These are phyloP conservation scores for Aureobasidium sp. DNA, from an alignment of 2,329 filamentous ascomycete species.

Conservation along the genomic window DNA sequence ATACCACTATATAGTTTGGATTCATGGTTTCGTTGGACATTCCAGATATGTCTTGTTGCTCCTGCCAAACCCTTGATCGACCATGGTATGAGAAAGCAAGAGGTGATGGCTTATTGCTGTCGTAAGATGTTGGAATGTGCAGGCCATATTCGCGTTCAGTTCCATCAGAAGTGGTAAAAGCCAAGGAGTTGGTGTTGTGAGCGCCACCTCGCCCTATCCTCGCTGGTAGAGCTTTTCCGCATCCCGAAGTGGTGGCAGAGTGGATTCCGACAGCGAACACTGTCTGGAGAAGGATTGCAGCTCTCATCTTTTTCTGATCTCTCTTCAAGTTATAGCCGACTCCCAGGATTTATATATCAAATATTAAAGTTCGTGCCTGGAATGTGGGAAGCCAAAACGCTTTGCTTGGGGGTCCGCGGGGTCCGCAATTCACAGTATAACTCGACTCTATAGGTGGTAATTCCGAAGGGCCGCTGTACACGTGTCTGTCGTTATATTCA, in stretches of 20 bases:
- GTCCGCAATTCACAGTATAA: not conserved
- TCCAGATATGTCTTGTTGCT: constrained; percentile 38
- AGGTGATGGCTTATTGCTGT: constrained; percentile 31
- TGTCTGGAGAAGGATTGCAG: not conserved
- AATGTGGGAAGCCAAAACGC: not conserved
- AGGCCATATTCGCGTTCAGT: constrained; percentile 31
- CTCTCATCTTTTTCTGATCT: not conserved
- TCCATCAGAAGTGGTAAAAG: constrained; percentile 20
- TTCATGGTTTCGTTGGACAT: constrained; percentile 42
- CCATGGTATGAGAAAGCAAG: constrained; percentile 47
- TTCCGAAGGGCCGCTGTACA: no score
- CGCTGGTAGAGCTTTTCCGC: constrained; percentile 20
- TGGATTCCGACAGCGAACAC: not conserved
- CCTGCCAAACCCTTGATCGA: constrained; percentile 30
- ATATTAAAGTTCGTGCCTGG: not conserved
- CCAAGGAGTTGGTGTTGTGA: constrained; percentile 21
- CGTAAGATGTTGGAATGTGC: constrained; percentile 36
- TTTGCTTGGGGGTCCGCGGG: not conserved
- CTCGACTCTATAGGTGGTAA: no score
- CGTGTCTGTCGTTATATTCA: not conserved
- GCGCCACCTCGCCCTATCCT: constrained; percentile 21
- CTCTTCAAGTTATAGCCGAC: no score
- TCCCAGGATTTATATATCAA: not conserved
- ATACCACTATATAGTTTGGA: constrained; percentile 38
- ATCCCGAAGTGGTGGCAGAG: constrained; percentile 20